Percentiles rank a stretch among this genome's conserved stretches.
These are phyloP conservation scores for Avena sativa DNA, from an alignment of 176 grass and related monocot species.

Conservation along the genomic window DNA sequence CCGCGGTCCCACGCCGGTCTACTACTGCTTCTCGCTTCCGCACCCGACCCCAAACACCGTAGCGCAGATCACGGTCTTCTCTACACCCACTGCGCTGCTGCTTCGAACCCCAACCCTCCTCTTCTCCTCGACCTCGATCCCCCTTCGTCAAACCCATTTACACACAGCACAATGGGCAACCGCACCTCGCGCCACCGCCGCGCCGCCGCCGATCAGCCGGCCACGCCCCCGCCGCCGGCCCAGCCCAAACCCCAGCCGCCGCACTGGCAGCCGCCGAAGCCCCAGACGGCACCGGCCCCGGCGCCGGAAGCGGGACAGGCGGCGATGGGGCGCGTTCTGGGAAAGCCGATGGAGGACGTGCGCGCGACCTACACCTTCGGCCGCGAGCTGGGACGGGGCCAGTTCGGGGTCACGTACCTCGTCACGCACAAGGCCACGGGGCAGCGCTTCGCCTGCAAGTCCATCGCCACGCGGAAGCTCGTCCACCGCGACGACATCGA, in stretches of 20 bases:
- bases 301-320: neutral
- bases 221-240: neutral
- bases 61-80: neutral
- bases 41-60: neutral
- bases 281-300: conserved; percentile 8
- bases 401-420: conserved; percentile 98
- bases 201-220: conserved; percentile 41
- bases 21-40: neutral
- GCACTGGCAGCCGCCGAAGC: neutral
- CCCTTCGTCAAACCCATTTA: conserved; percentile 29
- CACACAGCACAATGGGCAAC: conserved; percentile 71
- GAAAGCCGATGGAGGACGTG: conserved; percentile 91
- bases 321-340: conserved; percentile 73
- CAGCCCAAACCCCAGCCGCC: conserved; percentile 33
- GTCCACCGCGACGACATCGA: conserved; percentile 89
- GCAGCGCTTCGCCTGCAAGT: conserved; percentile 92
- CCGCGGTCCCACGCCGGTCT: neutral
- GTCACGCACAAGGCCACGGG: conserved; percentile 76
- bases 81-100: neutral
- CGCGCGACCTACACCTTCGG: conserved; percentile 84
- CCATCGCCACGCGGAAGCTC: conserved; percentile 95
- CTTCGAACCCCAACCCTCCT: conserved; percentile 10
- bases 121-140: neutral
- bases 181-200: conserved; percentile 68
- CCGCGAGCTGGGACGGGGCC: conserved; percentile 81